phyloP scores from a whole-genome alignment of 2,329 filamentous ascomycete species.

The Madurella mycetomatis region DNA sequence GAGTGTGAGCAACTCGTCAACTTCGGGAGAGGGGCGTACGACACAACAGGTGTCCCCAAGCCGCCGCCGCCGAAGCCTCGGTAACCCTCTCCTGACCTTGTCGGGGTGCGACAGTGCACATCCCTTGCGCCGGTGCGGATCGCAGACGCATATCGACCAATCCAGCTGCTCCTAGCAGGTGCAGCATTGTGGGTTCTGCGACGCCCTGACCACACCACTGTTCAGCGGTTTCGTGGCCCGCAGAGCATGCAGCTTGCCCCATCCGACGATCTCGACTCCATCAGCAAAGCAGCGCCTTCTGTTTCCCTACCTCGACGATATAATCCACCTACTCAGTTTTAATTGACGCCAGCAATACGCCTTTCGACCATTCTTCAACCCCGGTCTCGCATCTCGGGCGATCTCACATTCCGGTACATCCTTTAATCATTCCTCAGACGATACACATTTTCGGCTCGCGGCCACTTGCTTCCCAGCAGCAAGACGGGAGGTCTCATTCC shows the following conservation, averaged over 20 bases:
- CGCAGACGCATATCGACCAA: constrained; percentile 10
- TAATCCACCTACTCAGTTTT: constrained; percentile 15
- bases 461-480: constrained; percentile 30
- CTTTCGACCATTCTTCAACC: constrained; percentile 11
- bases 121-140: constrained; percentile 19
- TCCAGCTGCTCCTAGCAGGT: constrained; percentile 4
- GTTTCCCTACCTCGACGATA: constrained; percentile 8
- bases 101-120: constrained; percentile 4
- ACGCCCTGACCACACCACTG: constrained; percentile 1
- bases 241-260: constrained; percentile 1
- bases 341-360: constrained; percentile 19
- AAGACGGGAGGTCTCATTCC: constrained; percentile 21
- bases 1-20: constrained; percentile 30
- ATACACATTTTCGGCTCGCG: constrained; percentile 30
- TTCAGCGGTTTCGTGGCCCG: not conserved
- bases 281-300: not conserved
- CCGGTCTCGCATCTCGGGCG: not conserved
- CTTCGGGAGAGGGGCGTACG: constrained; percentile 36
- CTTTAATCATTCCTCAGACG: constrained; percentile 33
- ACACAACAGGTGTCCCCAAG: constrained; percentile 37
- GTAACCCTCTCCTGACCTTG: constrained; percentile 21
- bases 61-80: constrained; percentile 35
- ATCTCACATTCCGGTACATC: constrained; percentile 28
- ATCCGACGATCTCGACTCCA: not conserved
- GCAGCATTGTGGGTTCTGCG: not conserved